phyloP scores from a whole-genome alignment of 495 filamentous ascomycete genomes.

The Mytilinidion resinicola region DNA sequence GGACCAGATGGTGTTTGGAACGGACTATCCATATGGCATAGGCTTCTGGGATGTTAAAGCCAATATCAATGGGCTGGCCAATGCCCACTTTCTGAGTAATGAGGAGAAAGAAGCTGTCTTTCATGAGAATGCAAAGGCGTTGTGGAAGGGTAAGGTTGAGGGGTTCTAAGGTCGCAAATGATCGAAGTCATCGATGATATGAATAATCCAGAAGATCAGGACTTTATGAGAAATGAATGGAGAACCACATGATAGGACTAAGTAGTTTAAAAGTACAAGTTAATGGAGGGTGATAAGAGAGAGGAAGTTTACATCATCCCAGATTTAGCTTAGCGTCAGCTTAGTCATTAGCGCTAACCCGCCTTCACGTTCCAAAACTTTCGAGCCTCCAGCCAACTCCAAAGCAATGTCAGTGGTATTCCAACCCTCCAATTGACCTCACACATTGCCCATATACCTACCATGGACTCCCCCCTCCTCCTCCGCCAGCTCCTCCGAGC shows the following conservation, averaged over 20 bases:
- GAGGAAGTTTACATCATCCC: too few species aligned
- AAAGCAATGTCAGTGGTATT: too few species aligned
- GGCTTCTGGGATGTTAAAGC: conserved; percentile 25
- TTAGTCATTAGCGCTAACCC: too few species aligned
- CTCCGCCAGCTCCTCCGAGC: conserved; percentile 21
- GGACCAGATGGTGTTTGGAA: conserved; percentile 27
- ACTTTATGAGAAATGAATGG: too few species aligned
- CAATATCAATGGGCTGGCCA: conserved; percentile 14
- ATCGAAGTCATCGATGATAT: too few species aligned
- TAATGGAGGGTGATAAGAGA: too few species aligned
- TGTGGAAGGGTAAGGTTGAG: conserved; percentile 18
- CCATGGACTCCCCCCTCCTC: conserved; percentile 18
- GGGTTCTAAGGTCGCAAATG: neutral
- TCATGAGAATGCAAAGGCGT: conserved; percentile 8
- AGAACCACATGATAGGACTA: too few species aligned
- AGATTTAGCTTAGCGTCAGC: too few species aligned
- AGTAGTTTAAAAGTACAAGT: too few species aligned
- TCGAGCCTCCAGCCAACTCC: too few species aligned
- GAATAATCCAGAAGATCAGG: too few species aligned
- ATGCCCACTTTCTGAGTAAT: conserved; percentile 19
- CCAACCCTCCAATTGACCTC: neutral
- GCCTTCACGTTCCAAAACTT: too few species aligned
- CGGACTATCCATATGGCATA: conserved; percentile 28
- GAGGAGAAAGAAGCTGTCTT: conserved; percentile 21
- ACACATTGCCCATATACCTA: neutral